Evolutionary conservation across 495 filamentous ascomycete genomes (phyloP).

Genomic region (Oidiodendron maius): DNA sequence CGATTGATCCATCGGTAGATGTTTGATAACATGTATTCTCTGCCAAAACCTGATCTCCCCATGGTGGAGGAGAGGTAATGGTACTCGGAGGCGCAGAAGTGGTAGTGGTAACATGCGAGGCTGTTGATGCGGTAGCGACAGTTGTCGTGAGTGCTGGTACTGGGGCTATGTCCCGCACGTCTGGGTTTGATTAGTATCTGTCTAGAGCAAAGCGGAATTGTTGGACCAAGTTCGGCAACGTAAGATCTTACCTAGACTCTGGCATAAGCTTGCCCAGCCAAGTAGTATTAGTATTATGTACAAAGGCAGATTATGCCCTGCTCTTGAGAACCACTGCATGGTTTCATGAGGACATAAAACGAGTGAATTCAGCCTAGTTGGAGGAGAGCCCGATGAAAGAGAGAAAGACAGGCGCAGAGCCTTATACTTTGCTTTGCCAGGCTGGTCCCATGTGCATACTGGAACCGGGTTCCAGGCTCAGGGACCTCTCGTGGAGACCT

Average conservation of each 20-base stretch:
- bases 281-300: not conserved
- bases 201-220: no score
- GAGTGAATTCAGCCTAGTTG: no score
- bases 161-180: no score
- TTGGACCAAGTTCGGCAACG: no score
- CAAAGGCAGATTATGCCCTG: not conserved
- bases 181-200: no score
- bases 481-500: no score
- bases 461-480: no score
- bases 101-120: not conserved
- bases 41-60: conserved; percentile 9
- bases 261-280: not conserved
- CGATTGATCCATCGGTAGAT: conserved; percentile 17
- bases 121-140: not conserved
- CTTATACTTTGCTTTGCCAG: no score
- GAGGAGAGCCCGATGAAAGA: no score
- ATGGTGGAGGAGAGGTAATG: not conserved
- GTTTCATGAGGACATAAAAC: not conserved
- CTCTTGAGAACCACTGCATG: not conserved
- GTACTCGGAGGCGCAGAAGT: not conserved
- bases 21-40: conserved; percentile 11
- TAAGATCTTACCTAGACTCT: not conserved
- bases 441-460: no score
- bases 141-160: no score
- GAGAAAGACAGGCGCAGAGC: no score